Evolutionary conservation across 116 monocot genomes (phyloP), one percentile per base, ranked within the genome.

Genomic region (Zostera marina): DNA sequence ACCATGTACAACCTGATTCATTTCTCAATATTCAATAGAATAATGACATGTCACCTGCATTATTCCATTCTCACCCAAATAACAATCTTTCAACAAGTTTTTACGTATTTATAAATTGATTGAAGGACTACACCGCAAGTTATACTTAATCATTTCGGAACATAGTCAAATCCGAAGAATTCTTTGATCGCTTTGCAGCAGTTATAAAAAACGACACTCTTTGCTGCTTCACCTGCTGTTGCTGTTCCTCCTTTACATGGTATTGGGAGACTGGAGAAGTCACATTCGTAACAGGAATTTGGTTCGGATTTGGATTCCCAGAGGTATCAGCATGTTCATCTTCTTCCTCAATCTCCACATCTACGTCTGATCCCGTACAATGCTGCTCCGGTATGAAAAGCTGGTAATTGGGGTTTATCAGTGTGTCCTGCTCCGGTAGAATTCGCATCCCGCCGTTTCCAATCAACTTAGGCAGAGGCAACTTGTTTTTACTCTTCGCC

Each of bases 341-440:
- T 43, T 79, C 88, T 44, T 93, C 93, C 0, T 65, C 71, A 56
- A 79, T 84, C 54, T 87, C 93, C 14, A 69, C 48, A 8, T 71
- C 60, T 6, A 5, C 55, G 7, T 11, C 38, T 16, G 11, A 8
- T 7, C 6, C 65, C 32, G 52, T 6, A 19, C 41, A 53, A 20
- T 75, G 82, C 52, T 70, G 77, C 58, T 64, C 77, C 0, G 85
- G 80, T 16, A 80, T 58, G 39, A 85, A 38, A 13, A 96, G 82
- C 74, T 96, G 89, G 67, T 96, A 89, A 40, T 89, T 96, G 7
- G 85, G 85, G 70, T 60, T 80, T 22, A 89, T 70, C 58, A 96
- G 68, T 1, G 96, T 96, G 59, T 96, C 82, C 58, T 96, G 76
- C 65, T 89, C 89, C 0, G 89, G 96, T 8, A 89, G 96, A 12